Evolutionary conservation across 2,329 filamentous ascomycete species (phyloP), one percentile per base, ranked within the genome.

Genomic region (Nothophaeocryptopus gaeumannii): DNA sequence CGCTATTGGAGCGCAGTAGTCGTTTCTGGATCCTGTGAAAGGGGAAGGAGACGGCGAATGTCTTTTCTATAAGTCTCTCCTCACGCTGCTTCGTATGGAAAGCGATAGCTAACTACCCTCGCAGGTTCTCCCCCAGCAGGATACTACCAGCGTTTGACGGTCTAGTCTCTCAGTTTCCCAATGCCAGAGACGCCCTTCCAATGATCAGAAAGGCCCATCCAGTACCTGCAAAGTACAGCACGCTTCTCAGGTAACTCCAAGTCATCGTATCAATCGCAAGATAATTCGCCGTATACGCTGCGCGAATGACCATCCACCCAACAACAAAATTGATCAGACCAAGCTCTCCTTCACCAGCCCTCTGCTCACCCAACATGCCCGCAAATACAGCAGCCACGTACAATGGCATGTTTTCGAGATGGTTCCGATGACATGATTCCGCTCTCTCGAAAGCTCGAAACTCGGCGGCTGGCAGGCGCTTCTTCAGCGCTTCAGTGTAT

Each of bases 361-460:
- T 46, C 33, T 58, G 52, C 44, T 69, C 65, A 2, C 71, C 74
- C 44, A 75, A 55, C 37, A 75, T 68, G 0, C 71, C 73, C 5
- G 72, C 61, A 11, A 76, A 62, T 8, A 77, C 63, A 2, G 73
- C 71, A 1, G 72, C 66, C 8, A 71, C 59, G 52, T 75, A 77
- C 8, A 77, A 53, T 1, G 74, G 71, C 46, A 77, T 62, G 45
- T 71, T 74, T 63, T 78, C 74, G 53, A 76, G 65, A 26, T 69
- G 68, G 56, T 77, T 77, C 26, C 68, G 64, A 53, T 76, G 72
- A 31, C 72, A 75, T 5, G 71, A 67, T 51, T 74, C 68, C 15
- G 70, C 66, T 35, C 75, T 72, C 61, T 77, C 73, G 45, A 68
- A 77, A 7, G 61, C 65, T 10, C 66, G 70, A 53, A 69, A 74